Base-by-base conservation (phyloP, 148 eudicot genomes). In the Cornus florida region DNA sequence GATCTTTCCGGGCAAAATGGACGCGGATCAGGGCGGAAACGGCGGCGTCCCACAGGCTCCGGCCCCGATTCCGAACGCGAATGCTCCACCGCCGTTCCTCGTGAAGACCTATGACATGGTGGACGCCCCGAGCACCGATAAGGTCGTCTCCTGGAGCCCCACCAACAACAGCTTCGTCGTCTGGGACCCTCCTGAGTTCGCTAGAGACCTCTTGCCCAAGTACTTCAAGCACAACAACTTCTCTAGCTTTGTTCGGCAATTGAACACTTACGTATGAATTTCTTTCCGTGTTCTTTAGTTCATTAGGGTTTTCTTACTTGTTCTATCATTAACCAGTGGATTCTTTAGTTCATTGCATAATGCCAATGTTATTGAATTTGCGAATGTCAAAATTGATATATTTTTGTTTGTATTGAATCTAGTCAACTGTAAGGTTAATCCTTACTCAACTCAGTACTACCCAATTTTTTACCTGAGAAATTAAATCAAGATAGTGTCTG, bases 191-290 rank as follows among this genome's bases (percentile, higher is more conserved):
- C 93, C 98, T 6, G 97, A 94, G 79, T 94, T 94, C 53, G 88
- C 87, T 11, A 79, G 86, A 41, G 93, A 94, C 41, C 84, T 94
- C 19, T 85, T 94, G 87, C 98, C 98, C 0, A 92, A 92, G 88
- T 85, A 88, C 74, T 94, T 94, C 74, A 94, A 94, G 91, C 98
- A 94, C 39, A 94, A 87, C 31, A 94, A 94, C n/a, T 94, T 94
- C 89, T 92, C 96, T 78, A 92, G 96, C 81, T 94, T 94, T 31
- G 98, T 94, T 75, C 91, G 98, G 9, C 98, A 94, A 79, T 84
- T 94, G 60, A 94, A 94, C 75, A 92, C 98, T 70, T 85, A 85
- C n/a, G 87, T 85, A 85, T 16, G 84, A 19, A 62, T n/a, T 39
- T 69, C 35, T 46, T 46, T 43, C 28, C 33, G 10, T 43, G 12